Evolutionary conservation across 345 rosid genomes (phyloP).

Genomic region (Populus pruinosa): DNA sequence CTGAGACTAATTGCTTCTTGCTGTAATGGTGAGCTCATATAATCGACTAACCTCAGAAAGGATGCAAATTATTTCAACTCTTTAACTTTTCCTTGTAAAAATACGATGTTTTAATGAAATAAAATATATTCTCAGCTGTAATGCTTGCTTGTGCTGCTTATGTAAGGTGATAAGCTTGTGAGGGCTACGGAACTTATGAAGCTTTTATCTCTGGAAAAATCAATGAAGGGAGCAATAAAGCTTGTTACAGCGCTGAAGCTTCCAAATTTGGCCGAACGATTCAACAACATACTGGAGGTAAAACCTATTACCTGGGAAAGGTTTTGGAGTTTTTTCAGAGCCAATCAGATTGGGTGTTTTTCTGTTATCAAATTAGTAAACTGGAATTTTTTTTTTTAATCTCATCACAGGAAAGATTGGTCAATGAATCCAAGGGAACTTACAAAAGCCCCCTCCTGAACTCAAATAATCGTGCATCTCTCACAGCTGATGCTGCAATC

Average conservation of each 20-base stretch:
- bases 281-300: conserved; percentile 80
- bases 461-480: conserved; percentile 9
- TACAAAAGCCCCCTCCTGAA: conserved; percentile 12
- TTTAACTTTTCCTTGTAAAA: not conserved
- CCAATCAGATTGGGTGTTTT: not conserved
- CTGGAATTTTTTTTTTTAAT: not conserved
- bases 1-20: conserved; percentile 86
- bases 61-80: not conserved
- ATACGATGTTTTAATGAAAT: not conserved
- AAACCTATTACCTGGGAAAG: not conserved
- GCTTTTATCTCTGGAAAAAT: conserved; percentile 70
- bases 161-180: conserved; percentile 75
- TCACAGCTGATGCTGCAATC: conserved; percentile 22
- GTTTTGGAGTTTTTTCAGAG: not conserved
- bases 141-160: not conserved
- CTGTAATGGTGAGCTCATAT: conserved; percentile 65
- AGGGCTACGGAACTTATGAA: conserved; percentile 79
- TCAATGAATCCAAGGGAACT: conserved; percentile 42
- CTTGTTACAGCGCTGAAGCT: conserved; percentile 86
- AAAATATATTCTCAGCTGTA: not conserved
- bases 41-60: not conserved
- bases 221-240: conserved; percentile 84
- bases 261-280: conserved; percentile 83
- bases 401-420: conserved; percentile 65
- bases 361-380: not conserved